These are phyloP conservation scores for Diutina mesorugosa DNA, from an alignment of 1,139 yeast genomes.

Conservation along the genomic window DNA sequence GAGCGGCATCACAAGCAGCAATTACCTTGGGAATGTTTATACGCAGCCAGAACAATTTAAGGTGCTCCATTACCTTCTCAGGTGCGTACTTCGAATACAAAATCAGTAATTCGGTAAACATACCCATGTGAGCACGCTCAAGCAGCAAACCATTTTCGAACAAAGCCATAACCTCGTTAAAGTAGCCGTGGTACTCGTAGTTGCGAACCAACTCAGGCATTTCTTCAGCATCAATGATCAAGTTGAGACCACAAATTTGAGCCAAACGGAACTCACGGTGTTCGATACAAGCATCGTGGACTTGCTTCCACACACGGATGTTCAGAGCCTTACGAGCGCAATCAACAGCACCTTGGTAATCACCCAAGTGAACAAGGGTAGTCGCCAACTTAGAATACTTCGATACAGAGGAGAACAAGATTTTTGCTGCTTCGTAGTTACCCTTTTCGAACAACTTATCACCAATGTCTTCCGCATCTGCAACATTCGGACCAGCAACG, in stretches of 20 bases:
- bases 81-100: constrained; percentile 87
- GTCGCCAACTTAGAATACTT: constrained; percentile 94
- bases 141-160: constrained; percentile 93
- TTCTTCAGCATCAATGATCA: constrained; percentile 96
- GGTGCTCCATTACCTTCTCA: constrained; percentile 87
- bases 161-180: constrained; percentile 79
- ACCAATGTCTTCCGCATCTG: constrained; percentile 85
- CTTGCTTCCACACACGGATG: constrained; percentile 93
- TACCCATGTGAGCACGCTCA: constrained; percentile 99
- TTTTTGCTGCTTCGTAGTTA: constrained; percentile 87
- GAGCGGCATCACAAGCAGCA: constrained; percentile 87
- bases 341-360: constrained; percentile 94
- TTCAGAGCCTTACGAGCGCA: constrained; percentile 98
- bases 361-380: constrained; percentile 81
- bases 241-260: constrained; percentile 95
- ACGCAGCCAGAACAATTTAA: constrained; percentile 96
- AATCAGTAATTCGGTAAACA: constrained; percentile 93
- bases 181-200: constrained; percentile 85
- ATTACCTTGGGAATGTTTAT: constrained; percentile 95
- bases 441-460: constrained; percentile 74
- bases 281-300: constrained; percentile 90
- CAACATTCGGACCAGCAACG: constrained; percentile 81
- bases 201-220: constrained; percentile 77
- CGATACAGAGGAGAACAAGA: constrained; percentile 73
- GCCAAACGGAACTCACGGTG: constrained; percentile 93